Percentiles rank a stretch among this genome's conserved stretches.
Evolutionary conservation across 2,329 filamentous ascomycete genomes (phyloP).

Genomic region (Parasarocladium wereldwijsianum): DNA sequence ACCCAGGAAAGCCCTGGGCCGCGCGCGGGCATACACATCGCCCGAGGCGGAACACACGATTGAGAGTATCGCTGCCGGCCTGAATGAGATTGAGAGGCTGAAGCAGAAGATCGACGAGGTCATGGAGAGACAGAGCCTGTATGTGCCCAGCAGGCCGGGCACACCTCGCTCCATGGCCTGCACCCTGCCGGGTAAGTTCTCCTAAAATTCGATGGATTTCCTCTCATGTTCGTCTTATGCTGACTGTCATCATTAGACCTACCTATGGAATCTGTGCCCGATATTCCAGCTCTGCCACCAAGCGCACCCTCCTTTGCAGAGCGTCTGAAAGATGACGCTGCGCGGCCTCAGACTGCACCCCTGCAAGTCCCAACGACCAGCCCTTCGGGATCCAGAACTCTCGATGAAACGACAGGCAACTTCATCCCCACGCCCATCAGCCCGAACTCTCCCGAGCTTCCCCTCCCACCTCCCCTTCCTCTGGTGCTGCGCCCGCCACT

Average conservation of each 20-base stretch:
- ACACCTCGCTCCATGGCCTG: slow-evolving; percentile 28
- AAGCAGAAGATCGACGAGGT: slow-evolving; percentile 45
- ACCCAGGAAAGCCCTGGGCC: slow-evolving; percentile 23
- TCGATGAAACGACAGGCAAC: slow-evolving; percentile 16
- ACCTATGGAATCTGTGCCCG: slow-evolving; percentile 35
- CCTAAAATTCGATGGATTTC: slow-evolving; percentile 6
- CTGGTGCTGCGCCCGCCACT: slow-evolving; percentile 44
- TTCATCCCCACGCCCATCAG: slow-evolving; percentile 13
- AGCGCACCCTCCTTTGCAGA: slow-evolving; percentile 42
- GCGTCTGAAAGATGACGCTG: slow-evolving; percentile 32
- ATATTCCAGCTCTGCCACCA: slow-evolving; percentile 41
- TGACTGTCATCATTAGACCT: slow-evolving; percentile 18
- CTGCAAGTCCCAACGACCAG: slow-evolving; percentile 19
- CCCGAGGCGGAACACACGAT: slow-evolving; percentile 35
- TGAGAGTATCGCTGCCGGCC: slow-evolving; percentile 38
- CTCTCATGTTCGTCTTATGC: slow-evolving; percentile 3
- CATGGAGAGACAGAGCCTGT: slow-evolving; percentile 45
- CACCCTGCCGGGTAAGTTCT: slow-evolving; percentile 16
- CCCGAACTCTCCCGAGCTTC: slow-evolving; percentile 15
- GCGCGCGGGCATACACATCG: slow-evolving; percentile 28
- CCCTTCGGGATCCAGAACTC: slow-evolving; percentile 14
- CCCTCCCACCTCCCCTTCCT: slow-evolving; percentile 40
- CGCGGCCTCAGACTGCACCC: slow-evolving; percentile 20
- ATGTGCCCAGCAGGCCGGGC: slow-evolving; percentile 35
- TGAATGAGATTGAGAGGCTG: slow-evolving; percentile 42